Conservation (phyloP, 2,329 filamentous ascomycete species). For the Penicillium vulpinum region DNA sequence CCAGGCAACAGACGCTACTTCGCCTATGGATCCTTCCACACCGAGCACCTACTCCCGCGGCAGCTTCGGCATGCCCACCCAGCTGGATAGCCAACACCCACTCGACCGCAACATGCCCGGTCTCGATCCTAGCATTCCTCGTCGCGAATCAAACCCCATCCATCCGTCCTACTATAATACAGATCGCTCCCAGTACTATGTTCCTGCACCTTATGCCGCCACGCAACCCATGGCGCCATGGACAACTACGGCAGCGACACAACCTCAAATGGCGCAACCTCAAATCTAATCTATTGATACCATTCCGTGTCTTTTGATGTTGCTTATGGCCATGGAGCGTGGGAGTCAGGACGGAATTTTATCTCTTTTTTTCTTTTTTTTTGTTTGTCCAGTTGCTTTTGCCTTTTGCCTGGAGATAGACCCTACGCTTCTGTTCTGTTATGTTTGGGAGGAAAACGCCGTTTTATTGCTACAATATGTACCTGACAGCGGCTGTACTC, state of each 20-base stretch:
- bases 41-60: slow-evolving; percentile 39
- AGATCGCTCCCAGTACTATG: slow-evolving; percentile 38
- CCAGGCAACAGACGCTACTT: slow-evolving; percentile 40
- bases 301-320: slow-evolving; percentile 1
- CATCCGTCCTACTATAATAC: slow-evolving; percentile 36
- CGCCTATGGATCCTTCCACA: slow-evolving; percentile 40
- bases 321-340: slow-evolving; percentile 8
- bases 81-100: slow-evolving; percentile 33
- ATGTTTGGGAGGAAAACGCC: slow-evolving; percentile 10
- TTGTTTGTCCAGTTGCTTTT: slow-evolving; percentile 6
- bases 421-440: slow-evolving; percentile 5
- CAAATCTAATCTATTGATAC: slow-evolving; percentile 33
- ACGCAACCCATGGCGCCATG: slow-evolving; percentile 36
- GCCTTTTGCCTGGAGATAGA: slow-evolving; percentile 17
- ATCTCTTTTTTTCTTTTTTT: neutral
- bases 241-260: slow-evolving; percentile 40
- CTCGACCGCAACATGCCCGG: slow-evolving; percentile 37
- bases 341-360: neutral
- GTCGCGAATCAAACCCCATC: slow-evolving; percentile 40
- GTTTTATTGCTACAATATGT: slow-evolving; percentile 1
- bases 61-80: slow-evolving; percentile 40
- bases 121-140: slow-evolving; percentile 35
- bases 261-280: slow-evolving; percentile 41
- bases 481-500: neutral
- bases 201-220: slow-evolving; percentile 34